Conservation (phyloP, 495 filamentous ascomycete species). For the Astrothelium macrocarpum region DNA sequence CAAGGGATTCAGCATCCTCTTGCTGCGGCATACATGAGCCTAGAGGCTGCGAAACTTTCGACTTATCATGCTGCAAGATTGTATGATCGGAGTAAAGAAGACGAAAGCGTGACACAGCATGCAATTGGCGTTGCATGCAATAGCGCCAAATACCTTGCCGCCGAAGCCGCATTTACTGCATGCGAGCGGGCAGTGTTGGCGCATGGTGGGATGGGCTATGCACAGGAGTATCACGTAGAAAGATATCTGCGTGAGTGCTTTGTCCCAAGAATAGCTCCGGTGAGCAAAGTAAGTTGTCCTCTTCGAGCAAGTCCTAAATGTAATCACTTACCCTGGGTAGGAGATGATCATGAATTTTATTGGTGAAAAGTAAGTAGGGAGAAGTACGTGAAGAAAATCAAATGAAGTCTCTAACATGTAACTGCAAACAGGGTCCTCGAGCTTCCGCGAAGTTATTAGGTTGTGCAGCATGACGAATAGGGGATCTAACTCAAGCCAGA, state of each 20-base stretch:
- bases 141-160: constrained; percentile 68
- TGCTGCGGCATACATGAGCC: constrained; percentile 63
- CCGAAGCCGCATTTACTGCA: constrained; percentile 65
- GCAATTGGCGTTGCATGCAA: constrained; percentile 65
- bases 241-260: constrained; percentile 64
- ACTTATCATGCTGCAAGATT: constrained; percentile 69
- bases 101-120: constrained; percentile 47
- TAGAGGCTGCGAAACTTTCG: constrained; percentile 68
- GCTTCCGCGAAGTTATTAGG: constrained; percentile 47
- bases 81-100: constrained; percentile 50
- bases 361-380: constrained; percentile 45
- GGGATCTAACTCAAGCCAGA: background rate
- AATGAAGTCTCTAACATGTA: background rate
- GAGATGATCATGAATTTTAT: constrained; percentile 79
- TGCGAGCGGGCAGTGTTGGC: constrained; percentile 51
- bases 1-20: constrained; percentile 69
- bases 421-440: constrained; percentile 36
- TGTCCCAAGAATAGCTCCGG: constrained; percentile 65
- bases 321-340: constrained; percentile 11
- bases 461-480: background rate
- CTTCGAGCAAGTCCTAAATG: no score
- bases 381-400: background rate
- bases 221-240: constrained; percentile 70
- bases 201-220: constrained; percentile 71
- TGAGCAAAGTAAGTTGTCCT: constrained; percentile 42